phyloP scores from a whole-genome alignment of 441 rosid species.

The Pelargonium cotyledonis region DNA sequence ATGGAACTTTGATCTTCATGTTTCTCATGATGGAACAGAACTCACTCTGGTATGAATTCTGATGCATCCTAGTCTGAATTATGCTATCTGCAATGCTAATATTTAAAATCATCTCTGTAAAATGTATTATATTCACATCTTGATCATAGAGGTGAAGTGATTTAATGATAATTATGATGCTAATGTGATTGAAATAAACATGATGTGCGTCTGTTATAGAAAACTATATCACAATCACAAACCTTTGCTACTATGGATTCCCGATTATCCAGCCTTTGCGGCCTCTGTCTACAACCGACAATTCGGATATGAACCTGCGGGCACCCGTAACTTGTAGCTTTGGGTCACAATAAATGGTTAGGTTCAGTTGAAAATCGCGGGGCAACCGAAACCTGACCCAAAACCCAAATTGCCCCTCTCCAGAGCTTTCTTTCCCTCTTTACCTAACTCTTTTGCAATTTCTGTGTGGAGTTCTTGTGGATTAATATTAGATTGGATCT shows the following conservation, averaged over 20 bases:
- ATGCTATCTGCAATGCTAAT: slow-evolving; percentile 5
- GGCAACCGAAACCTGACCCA: too few relatives aligned
- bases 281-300: background rate
- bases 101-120: background rate
- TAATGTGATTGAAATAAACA: background rate
- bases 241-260: background rate
- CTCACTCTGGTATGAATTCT: background rate
- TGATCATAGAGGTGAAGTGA: background rate
- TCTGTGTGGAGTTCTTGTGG: too few relatives aligned
- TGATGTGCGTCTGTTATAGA: background rate
- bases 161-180: background rate
- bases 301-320: too few relatives aligned
- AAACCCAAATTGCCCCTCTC: background rate
- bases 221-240: background rate
- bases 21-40: background rate
- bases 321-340: too few relatives aligned
- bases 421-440: background rate
- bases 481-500: too few relatives aligned
- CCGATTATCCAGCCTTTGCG: background rate
- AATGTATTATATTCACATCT: background rate
- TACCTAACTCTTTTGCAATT: background rate
- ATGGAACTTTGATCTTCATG: background rate
- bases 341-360: too few relatives aligned
- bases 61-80: background rate
- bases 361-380: too few relatives aligned